Percentiles rank a stretch among this genome's conserved stretches.
Conservation (phyloP, 176 grass and related monocot genomes). For the Juncus inflexus region DNA sequence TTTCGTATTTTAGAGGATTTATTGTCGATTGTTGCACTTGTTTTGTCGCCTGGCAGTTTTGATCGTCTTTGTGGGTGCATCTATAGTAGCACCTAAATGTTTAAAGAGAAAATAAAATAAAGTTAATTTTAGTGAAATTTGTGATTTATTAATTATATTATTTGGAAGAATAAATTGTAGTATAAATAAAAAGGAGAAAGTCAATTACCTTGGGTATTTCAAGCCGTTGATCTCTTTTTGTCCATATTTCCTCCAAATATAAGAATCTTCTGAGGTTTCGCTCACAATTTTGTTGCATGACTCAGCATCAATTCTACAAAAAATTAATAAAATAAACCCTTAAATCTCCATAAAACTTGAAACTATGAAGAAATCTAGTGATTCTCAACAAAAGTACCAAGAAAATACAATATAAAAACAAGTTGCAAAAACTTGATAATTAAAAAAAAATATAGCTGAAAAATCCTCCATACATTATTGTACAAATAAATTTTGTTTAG, state of each 20-base stretch:
- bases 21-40: slow-evolving; percentile 53
- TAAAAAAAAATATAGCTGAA: neutral
- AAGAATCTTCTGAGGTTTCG: slow-evolving; percentile 40
- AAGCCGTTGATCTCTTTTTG: slow-evolving; percentile 55
- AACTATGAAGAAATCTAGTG: neutral
- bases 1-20: slow-evolving; percentile 36
- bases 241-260: slow-evolving; percentile 72
- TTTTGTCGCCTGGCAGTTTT: slow-evolving; percentile 44
- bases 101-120: neutral
- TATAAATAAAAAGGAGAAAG: neutral
- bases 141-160: neutral
- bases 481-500: neutral
- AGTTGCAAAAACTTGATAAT: neutral
- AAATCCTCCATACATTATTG: neutral
- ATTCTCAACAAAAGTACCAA: too few relatives aligned
- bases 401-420: too few relatives aligned
- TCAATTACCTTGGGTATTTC: slow-evolving; percentile 36
- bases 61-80: slow-evolving; percentile 41
- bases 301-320: slow-evolving; percentile 32
- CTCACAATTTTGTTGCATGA: slow-evolving; percentile 8
- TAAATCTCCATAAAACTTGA: neutral
- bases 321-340: neutral
- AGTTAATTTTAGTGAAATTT: neutral
- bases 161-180: neutral
- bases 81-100: slow-evolving; percentile 52